Evolutionary conservation across 345 rosid genomes (phyloP).

Genomic region (Euclidium syriacum): DNA sequence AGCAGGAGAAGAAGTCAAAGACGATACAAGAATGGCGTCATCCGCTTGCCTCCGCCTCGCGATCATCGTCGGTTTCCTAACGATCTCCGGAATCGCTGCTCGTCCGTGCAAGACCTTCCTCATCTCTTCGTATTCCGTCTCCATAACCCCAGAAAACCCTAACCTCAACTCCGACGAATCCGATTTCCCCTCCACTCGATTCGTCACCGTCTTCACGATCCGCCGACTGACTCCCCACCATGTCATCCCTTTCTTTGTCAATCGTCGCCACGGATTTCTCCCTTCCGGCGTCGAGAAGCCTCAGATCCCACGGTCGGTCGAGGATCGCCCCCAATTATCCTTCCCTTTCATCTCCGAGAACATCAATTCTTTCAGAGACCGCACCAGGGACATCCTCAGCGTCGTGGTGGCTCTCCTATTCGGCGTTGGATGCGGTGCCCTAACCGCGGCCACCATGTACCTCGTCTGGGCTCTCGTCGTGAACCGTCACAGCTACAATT

Average conservation of each 20-base stretch:
- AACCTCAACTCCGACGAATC: constrained; percentile 38
- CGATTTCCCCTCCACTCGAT: constrained; percentile 38
- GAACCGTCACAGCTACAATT: constrained; percentile 33
- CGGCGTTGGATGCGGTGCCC: constrained; percentile 94
- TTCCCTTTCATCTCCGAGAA: constrained; percentile 37
- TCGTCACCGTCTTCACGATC: constrained; percentile 61
- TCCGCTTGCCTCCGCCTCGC: constrained; percentile 24
- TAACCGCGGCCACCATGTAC: constrained; percentile 86
- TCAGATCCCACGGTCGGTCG: constrained; percentile 5
- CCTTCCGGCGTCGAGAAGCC: constrained; percentile 17
- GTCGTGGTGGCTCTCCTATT: constrained; percentile 79
- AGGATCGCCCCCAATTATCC: constrained; percentile 19
- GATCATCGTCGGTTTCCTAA: constrained; percentile 29
- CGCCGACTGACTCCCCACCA: constrained; percentile 34
- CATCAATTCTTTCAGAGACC: constrained; percentile 60
- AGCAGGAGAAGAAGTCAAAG: constrained; percentile 5
- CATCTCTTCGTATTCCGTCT: constrained; percentile 66
- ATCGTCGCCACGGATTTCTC: constrained; percentile 27
- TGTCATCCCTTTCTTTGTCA: constrained; percentile 11
- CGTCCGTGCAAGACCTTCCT: constrained; percentile 53
- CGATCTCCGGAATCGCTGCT: constrained; percentile 30
- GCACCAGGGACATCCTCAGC: constrained; percentile 79
- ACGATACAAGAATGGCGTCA: constrained; percentile 25
- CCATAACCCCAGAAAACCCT: constrained; percentile 51
- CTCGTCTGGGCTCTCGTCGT: constrained; percentile 74